A percentile compares a stretch with the other conserved stretches of the same genome.
Evolutionary conservation across 306 rosid genomes (phyloP).

Genomic region (Erythrophleum fordii): DNA sequence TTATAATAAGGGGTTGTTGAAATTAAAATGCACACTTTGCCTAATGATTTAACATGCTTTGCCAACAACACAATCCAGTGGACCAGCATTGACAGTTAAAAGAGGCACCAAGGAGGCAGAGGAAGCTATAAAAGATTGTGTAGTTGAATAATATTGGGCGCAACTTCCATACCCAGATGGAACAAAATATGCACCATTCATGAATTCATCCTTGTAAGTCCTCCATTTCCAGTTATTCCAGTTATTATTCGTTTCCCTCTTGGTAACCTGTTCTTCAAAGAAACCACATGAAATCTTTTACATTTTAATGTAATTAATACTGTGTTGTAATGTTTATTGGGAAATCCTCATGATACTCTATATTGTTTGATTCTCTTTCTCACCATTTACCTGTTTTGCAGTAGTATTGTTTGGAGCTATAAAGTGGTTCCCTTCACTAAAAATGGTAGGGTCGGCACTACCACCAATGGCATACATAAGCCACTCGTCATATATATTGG

Average conservation of each 20-base stretch:
- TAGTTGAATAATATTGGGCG: slow-evolving; percentile 52
- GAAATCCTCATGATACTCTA: too few relatives aligned
- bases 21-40: too few relatives aligned
- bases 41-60: slow-evolving; percentile 68
- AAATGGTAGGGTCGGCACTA: slow-evolving; percentile 83
- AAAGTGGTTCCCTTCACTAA: slow-evolving; percentile 82
- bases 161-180: slow-evolving; percentile 90
- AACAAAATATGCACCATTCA: slow-evolving; percentile 84
- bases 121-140: slow-evolving; percentile 59
- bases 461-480: slow-evolving; percentile 89
- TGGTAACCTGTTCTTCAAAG: slow-evolving; percentile 61
- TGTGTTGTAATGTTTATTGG: too few relatives aligned
- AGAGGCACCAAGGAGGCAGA: slow-evolving; percentile 62
- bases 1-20: too few relatives aligned
- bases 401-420: slow-evolving; percentile 45
- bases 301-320: too few relatives aligned
- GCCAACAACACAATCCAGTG: slow-evolving; percentile 54
- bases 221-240: slow-evolving; percentile 93
- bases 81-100: slow-evolving; percentile 73
- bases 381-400: slow-evolving; percentile 58
- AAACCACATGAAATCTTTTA: neutral
- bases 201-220: slow-evolving; percentile 59
- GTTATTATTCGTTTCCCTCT: slow-evolving; percentile 57
- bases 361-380: neutral
- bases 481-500: slow-evolving; percentile 73